Base-by-base conservation (phyloP, 2,329 filamentous ascomycete genomes). In the Talaromyces sp. region DNA sequence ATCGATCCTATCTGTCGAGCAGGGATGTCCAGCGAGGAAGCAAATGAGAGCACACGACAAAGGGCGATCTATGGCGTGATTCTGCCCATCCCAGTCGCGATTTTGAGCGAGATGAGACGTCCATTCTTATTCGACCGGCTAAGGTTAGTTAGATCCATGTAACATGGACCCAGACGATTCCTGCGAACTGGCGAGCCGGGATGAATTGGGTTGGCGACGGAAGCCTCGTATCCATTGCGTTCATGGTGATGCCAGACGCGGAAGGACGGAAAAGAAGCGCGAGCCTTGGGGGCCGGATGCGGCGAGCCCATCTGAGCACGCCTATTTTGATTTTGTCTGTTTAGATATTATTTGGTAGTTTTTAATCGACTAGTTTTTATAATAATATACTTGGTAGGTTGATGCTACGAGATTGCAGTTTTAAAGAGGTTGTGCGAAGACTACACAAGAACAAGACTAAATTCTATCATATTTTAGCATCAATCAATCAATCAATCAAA, bases 1-100 rank as follows among this genome's bases (percentile, higher is more conserved):
- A 19, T 19, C 6, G 47, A 51, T 56, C 25, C 29, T 56, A 22
- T 36, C 22, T 22, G 19, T 19, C 2, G 29, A 25, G 15, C 53
- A 13, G 53, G 53, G 53, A 36, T 36, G 29, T 54, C 43, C 1
- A 47, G 43, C 19, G 43, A 47, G 43, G 13, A 56, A 31, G 34
- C 7, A 29, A 34, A 34, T 19, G 10, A 7, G 22, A 38, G 19
- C 34, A 17, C n/a, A 38, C 27, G 54, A 58, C 51, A 58, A 29
- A 17, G 34, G 56, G 7, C 53, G 51, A 36, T n/a, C 5, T 58
- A 65, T 67, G 65, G 61, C 65, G 65, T 67, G 65, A 67, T 67
- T 29, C 15, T 17, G 25, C 19, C 22, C 60, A 45, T 47, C 19
- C 8, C 7, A 27, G 1, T 43, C 31, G 63, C 47, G 58, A 61